A percentile compares a stretch with the other conserved stretches of the same genome.
phyloP scores from a whole-genome alignment of 2,329 filamentous ascomycete species.

The Cercospora citrullina region DNA sequence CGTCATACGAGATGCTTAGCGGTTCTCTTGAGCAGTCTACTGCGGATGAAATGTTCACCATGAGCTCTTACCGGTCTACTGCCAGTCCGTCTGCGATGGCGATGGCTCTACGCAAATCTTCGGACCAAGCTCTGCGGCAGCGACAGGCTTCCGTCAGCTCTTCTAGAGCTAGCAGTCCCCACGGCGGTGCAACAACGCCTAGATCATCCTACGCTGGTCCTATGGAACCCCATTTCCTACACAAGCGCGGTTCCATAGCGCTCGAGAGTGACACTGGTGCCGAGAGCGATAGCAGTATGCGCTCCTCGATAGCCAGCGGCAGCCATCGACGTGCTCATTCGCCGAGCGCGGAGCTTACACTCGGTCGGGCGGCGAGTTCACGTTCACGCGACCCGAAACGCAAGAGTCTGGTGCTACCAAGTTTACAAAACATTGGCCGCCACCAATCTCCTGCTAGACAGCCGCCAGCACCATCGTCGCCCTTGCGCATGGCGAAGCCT shows the following conservation, averaged over 20 bases:
- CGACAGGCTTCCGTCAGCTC: conserved; percentile 67
- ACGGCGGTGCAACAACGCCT: conserved; percentile 74
- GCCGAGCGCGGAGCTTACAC: conserved; percentile 78
- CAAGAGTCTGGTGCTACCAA: conserved; percentile 79
- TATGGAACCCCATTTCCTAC: conserved; percentile 58
- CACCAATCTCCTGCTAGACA: conserved; percentile 87
- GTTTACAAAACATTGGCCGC: conserved; percentile 66
- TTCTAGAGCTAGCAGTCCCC: conserved; percentile 84
- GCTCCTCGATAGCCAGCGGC: conserved; percentile 70
- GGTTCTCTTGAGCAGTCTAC: conserved; percentile 52
- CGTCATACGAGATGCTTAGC: conserved; percentile 9
- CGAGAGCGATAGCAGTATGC: conserved; percentile 82
- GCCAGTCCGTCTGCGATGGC: conserved; percentile 54
- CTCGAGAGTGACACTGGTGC: conserved; percentile 81
- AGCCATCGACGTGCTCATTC: conserved; percentile 72
- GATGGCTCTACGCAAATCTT: conserved; percentile 56
- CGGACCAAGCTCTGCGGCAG: conserved; percentile 52
- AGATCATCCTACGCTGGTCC: conserved; percentile 73
- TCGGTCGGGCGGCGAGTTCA: conserved; percentile 70
- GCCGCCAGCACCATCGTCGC: conserved; percentile 67
- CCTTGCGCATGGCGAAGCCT: conserved; percentile 81
- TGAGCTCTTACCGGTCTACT: conserved; percentile 22
- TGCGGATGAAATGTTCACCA: conserved; percentile 27
- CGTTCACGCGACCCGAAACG: conserved; percentile 76
- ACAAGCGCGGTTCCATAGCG: conserved; percentile 74